phyloP scores from a whole-genome alignment of 1,139 yeast species.

The Saccharomyces pastorianus region DNA sequence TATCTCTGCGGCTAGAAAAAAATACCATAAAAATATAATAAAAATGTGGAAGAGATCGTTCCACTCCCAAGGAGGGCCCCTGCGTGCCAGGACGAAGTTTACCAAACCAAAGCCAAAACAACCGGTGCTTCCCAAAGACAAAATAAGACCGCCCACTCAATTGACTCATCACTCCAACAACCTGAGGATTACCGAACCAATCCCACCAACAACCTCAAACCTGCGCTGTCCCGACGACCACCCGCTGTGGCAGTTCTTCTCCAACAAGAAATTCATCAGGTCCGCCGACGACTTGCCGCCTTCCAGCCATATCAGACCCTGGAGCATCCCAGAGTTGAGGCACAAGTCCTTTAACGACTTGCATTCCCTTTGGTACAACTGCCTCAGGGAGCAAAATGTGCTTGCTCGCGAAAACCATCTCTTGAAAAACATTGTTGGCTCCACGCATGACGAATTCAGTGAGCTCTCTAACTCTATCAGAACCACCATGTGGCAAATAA shows the following conservation, averaged over 20 bases:
- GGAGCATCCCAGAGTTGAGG: conserved; percentile 85
- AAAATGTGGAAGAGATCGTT: conserved; percentile 3
- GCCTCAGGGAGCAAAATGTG: conserved; percentile 74
- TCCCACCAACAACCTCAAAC: conserved; percentile 71
- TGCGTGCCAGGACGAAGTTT: conserved; percentile 22
- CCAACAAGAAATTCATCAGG: conserved; percentile 54
- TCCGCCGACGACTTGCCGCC: conserved; percentile 48
- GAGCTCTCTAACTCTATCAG: conserved; percentile 39
- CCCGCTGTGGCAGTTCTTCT: conserved; percentile 92
- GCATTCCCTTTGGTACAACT: conserved; percentile 83
- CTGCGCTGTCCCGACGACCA: conserved; percentile 74
- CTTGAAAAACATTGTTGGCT: conserved; percentile 36
- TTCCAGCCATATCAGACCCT: conserved; percentile 51
- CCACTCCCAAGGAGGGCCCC: conserved; percentile 3
- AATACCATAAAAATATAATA: neutral
- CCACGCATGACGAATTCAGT: conserved; percentile 32
- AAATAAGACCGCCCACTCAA: conserved; percentile 19
- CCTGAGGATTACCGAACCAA: conserved; percentile 67
- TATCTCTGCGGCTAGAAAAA: neutral
- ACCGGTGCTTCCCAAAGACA: conserved; percentile 10
- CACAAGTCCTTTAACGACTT: conserved; percentile 86
- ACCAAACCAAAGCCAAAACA: conserved; percentile 24
- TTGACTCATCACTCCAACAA: conserved; percentile 25
- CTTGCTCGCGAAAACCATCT: conserved; percentile 67
- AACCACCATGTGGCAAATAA: conserved; percentile 64